phyloP scores from a whole-genome alignment of 306 rosid genomes.

The Trichosanthes truncata region DNA sequence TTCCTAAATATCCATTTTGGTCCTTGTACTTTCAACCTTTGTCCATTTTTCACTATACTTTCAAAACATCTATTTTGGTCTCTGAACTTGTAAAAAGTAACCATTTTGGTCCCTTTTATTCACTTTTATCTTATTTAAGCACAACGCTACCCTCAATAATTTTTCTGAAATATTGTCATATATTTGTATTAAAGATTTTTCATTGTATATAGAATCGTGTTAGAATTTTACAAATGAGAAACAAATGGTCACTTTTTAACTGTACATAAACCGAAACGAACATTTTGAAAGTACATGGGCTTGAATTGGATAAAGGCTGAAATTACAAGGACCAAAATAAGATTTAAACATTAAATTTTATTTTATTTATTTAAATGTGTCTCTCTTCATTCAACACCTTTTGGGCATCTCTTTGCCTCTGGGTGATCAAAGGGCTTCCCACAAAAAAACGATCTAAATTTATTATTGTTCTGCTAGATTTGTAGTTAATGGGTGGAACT shows the following conservation, averaged over 20 bases:
- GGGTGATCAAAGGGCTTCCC: background rate
- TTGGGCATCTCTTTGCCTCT: background rate
- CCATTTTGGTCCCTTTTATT: too few species aligned
- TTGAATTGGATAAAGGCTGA: background rate
- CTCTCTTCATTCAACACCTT: background rate
- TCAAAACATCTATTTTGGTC: too few species aligned
- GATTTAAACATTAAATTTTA: background rate
- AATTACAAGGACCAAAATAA: background rate
- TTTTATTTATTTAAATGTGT: background rate
- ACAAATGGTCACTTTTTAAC: background rate
- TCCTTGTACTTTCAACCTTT: background rate
- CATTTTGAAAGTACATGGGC: background rate
- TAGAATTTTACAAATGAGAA: background rate
- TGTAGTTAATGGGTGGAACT: background rate
- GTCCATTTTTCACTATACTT: background rate
- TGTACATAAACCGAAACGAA: background rate
- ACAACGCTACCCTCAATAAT: too few species aligned
- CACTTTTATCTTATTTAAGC: too few species aligned
- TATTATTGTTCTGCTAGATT: background rate
- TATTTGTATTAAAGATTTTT: background rate
- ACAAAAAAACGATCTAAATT: background rate
- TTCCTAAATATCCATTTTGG: background rate
- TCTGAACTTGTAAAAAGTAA: too few species aligned
- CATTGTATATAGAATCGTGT: background rate
- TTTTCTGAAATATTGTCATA: background rate